Conservation (phyloP, 2,329 filamentous ascomycete species). For the Penicillium corylophilum region DNA sequence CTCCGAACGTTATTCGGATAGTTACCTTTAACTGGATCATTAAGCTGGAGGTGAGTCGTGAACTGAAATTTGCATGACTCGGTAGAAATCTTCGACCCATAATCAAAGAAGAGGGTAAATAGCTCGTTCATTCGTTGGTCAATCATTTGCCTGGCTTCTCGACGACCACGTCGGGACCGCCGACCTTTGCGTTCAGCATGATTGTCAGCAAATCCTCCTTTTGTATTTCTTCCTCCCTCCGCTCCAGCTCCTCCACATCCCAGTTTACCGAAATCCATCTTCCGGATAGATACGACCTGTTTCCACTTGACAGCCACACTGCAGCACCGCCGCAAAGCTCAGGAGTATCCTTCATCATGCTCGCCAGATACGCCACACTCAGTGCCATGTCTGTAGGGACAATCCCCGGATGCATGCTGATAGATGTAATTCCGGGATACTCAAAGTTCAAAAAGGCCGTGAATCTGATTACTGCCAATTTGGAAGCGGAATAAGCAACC, state of each 20-base stretch:
- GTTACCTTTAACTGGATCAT: no score
- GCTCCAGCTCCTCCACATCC: conserved; percentile 21
- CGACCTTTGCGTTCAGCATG: not conserved
- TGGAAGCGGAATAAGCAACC: conserved; percentile 35
- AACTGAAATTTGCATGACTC: no score
- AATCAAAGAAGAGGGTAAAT: no score
- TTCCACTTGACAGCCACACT: conserved; percentile 16
- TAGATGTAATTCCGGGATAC: conserved; percentile 35
- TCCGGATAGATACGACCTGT: conserved; percentile 13
- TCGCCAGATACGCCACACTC: conserved; percentile 11
- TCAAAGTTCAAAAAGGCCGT: conserved; percentile 32
- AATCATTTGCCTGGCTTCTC: no score
- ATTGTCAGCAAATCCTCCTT: not conserved
- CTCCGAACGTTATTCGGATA: no score
- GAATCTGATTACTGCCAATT: conserved; percentile 33
- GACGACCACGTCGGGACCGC: no score
- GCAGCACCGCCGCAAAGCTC: conserved; percentile 11
- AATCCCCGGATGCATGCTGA: conserved; percentile 37
- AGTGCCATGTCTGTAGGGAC: conserved; percentile 33
- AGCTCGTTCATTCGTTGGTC: no score
- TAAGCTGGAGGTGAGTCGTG: no score
- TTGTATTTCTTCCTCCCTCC: conserved; percentile 15
- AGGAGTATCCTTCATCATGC: conserved; percentile 9
- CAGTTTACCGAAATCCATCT: conserved; percentile 15
- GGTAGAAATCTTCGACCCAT: no score